phyloP scores from a whole-genome alignment of 768 basidiomycete genomes.

The Tylopilus balloui region DNA sequence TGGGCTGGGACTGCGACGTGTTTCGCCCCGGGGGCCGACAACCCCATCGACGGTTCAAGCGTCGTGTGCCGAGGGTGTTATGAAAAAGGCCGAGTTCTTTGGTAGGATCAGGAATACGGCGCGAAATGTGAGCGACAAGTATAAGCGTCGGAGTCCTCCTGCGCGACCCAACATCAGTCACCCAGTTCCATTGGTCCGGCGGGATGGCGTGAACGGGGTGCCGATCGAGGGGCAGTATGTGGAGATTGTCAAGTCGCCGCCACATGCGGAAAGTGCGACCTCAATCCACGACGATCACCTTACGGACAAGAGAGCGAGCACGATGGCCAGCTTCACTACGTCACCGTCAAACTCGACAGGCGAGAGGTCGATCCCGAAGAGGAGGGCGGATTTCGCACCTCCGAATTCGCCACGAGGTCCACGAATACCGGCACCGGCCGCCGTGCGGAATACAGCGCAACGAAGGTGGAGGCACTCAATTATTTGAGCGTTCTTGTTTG shows the following conservation, averaged over 20 bases:
- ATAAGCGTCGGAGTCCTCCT: slow-evolving; percentile 35
- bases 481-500: background rate
- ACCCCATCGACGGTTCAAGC: slow-evolving; percentile 32
- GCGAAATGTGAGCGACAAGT: slow-evolving; percentile 64
- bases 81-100: slow-evolving; percentile 69
- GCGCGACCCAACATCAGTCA: slow-evolving; percentile 54
- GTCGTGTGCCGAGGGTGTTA: slow-evolving; percentile 45
- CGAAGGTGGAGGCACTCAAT: slow-evolving; percentile 18
- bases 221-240: slow-evolving; percentile 35
- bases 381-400: slow-evolving; percentile 66
- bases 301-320: slow-evolving; percentile 32
- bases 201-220: slow-evolving; percentile 14
- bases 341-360: slow-evolving; percentile 67
- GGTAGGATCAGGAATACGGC: slow-evolving; percentile 59
- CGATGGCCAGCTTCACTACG: slow-evolving; percentile 43
- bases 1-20: slow-evolving; percentile 48
- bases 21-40: slow-evolving; percentile 44
- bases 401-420: slow-evolving; percentile 44
- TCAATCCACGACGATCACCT: slow-evolving; percentile 40
- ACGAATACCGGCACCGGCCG: slow-evolving; percentile 19
- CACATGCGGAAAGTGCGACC: slow-evolving; percentile 23
- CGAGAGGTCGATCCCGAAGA: slow-evolving; percentile 59
- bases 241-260: slow-evolving; percentile 22
- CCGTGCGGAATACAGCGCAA: slow-evolving; percentile 20
- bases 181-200: slow-evolving; percentile 43